Evolutionary conservation across 768 basidiomycete genomes (phyloP), one percentile per base, ranked within the genome.

Genomic region (Agaricus subrufescens): DNA sequence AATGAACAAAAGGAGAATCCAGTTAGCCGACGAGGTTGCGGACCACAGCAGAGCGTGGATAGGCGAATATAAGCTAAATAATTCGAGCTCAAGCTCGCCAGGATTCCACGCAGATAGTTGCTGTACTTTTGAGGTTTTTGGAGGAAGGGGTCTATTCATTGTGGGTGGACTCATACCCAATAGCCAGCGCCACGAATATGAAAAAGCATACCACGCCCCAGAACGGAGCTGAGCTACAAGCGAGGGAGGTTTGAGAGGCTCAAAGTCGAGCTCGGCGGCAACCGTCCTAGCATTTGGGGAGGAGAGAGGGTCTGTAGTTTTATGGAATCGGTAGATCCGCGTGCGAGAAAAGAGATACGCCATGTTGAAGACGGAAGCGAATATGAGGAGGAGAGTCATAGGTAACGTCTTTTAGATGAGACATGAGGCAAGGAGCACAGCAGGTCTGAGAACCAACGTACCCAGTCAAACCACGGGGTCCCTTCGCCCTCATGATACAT

Each of bases 41-140:
- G 84, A 78, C 91, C 91, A 94, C 60, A 91, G 65, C 44, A 90
- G 65, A 1, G 80, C 76, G 61, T 93, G 90, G 12, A 79, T 83
- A 40, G 91, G 91, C 1, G 91, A 93, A 69, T 92, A 94, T 26
- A 91, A 69, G 42, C 80, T 77, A 58, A 94, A 86, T 30, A 94
- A 71, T 60, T 76, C 77, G 59, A 82, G 74, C 65, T 92, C 89
- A 40, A 89, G 70, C 60, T 85, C 83, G 19, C 82, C 84, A 2
- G 92, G 91, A 11, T 78, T 74, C 91, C 91, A 94, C 46, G 88
- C 77, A 50, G 89, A 84, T 50, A 94, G 70, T 65, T 89, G 85
- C 65, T 91, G 89, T n/a, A 92, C 80, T 45, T 77, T 75, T 29
- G 78, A 70, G 3, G 71, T 73, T 14, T 72, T 72, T 19, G 74